phyloP scores from a whole-genome alignment of 352 stramenopile species.

The Phytophthora tubulina region DNA sequence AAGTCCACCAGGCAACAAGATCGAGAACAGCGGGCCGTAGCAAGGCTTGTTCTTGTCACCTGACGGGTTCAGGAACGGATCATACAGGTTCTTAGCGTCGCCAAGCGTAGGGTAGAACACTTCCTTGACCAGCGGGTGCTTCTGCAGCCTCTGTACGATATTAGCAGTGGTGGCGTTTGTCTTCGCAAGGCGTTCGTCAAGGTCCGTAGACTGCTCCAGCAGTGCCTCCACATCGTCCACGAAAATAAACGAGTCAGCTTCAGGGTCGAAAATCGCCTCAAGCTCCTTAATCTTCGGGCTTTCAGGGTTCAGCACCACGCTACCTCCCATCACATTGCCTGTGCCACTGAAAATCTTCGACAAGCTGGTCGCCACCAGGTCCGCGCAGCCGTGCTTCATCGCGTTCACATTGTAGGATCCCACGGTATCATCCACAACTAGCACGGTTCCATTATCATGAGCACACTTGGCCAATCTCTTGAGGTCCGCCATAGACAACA shows the following conservation, averaged over 20 bases:
- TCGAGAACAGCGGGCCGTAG: constrained; percentile 91
- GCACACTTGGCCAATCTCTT: constrained; percentile 82
- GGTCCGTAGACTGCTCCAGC: constrained; percentile 64
- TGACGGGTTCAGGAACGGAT: constrained; percentile 56
- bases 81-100: constrained; percentile 65
- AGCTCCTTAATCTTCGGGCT: constrained; percentile 60
- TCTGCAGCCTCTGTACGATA: constrained; percentile 76
- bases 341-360: constrained; percentile 95
- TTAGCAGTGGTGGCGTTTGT: constrained; percentile 85
- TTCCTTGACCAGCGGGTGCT: constrained; percentile 81
- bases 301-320: constrained; percentile 87
- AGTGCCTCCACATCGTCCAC: constrained; percentile 69
- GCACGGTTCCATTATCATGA: constrained; percentile 84
- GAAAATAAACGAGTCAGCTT: constrained; percentile 67
- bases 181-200: constrained; percentile 71
- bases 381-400: constrained; percentile 75
- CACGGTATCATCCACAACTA: constrained; percentile 94
- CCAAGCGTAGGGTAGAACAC: constrained; percentile 88
- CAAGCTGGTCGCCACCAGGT: constrained; percentile 93
- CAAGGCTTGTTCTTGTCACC: constrained; percentile 38
- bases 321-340: constrained; percentile 93
- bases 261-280: constrained; percentile 38
- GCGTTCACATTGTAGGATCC: constrained; percentile 93
- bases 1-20: constrained; percentile 84
- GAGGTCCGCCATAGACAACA: constrained; percentile 90